phyloP scores from a whole-genome alignment of 2,329 filamentous ascomycete species.

The Huntiella decipiens region DNA sequence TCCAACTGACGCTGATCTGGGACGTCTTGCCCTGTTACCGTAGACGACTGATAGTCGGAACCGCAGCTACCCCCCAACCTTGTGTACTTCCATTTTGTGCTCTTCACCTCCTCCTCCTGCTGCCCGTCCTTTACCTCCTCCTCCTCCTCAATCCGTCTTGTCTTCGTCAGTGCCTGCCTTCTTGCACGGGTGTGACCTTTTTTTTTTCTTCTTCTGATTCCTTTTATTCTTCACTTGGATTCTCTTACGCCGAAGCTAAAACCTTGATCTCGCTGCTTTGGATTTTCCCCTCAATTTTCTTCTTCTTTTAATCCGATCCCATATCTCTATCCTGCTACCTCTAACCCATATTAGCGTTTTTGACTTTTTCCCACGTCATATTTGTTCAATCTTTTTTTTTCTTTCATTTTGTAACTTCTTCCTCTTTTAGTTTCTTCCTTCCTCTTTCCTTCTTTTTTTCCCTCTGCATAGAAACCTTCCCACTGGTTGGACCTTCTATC shows the following conservation, averaged over 20 bases:
- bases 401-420: not conserved
- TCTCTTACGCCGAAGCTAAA: not conserved
- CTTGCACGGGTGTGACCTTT: not conserved
- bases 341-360: too few species aligned
- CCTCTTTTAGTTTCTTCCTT: not conserved
- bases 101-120: not conserved
- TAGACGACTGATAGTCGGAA: too few species aligned
- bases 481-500: not conserved
- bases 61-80: too few species aligned
- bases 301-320: not conserved
- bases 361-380: not conserved
- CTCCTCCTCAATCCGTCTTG: not conserved
- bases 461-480: too few species aligned
- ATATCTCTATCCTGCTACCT: not conserved
- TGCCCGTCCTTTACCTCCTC: not conserved
- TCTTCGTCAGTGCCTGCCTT: not conserved
- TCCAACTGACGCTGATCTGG: too few species aligned
- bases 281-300: not conserved
- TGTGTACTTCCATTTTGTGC: not conserved
- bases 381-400: not conserved
- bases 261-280: not conserved
- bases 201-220: not conserved
- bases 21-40: too few species aligned
- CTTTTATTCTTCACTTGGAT: not conserved
- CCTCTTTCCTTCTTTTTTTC: not conserved